Percentiles rank a stretch among this genome's conserved stretches.
phyloP scores from a whole-genome alignment of 768 basidiomycete species.

The Russula compacta region DNA sequence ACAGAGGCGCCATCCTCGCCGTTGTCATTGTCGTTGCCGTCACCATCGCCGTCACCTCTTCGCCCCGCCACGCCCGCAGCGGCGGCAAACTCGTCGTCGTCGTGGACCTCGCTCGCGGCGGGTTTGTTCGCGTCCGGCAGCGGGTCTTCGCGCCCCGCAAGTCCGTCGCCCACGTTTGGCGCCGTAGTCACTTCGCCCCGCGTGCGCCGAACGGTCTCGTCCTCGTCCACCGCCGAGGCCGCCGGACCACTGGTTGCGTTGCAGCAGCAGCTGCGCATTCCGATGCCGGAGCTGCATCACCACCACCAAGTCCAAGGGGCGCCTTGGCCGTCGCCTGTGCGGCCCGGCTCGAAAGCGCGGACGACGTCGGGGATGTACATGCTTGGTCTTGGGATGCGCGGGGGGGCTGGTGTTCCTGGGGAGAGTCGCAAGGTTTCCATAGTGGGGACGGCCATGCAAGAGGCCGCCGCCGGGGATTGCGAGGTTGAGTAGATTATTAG shows the following conservation, averaged over 20 bases:
- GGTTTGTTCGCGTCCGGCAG: slow-evolving; percentile 35
- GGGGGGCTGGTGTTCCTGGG: neutral
- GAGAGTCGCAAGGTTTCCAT: neutral
- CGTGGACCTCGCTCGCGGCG: slow-evolving; percentile 47
- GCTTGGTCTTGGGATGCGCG: slow-evolving; percentile 45
- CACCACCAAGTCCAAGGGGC: slow-evolving; percentile 10
- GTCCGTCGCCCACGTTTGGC: slow-evolving; percentile 53
- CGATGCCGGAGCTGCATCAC: slow-evolving; percentile 42
- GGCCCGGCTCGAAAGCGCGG: slow-evolving; percentile 31
- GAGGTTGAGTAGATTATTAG: slow-evolving; percentile 6
- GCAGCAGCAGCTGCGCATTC: slow-evolving; percentile 42
- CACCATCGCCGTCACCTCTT: no score
- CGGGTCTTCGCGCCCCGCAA: slow-evolving; percentile 31
- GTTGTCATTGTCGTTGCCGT: neutral
- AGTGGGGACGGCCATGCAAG: neutral
- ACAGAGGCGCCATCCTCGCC: neutral
- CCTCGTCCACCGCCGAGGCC: neutral
- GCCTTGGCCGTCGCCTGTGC: slow-evolving; percentile 19
- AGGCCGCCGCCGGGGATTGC: neutral
- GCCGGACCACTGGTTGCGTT: slow-evolving; percentile 21
- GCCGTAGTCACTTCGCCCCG: slow-evolving; percentile 60
- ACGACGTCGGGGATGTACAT: slow-evolving; percentile 57
- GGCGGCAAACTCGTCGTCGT: slow-evolving; percentile 8
- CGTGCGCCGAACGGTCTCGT: slow-evolving; percentile 41
- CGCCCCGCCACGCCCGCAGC: slow-evolving; percentile 10